phyloP scores from a whole-genome alignment of 1,284 basidiomycete genomes.

The Neonothopanus nambi region DNA sequence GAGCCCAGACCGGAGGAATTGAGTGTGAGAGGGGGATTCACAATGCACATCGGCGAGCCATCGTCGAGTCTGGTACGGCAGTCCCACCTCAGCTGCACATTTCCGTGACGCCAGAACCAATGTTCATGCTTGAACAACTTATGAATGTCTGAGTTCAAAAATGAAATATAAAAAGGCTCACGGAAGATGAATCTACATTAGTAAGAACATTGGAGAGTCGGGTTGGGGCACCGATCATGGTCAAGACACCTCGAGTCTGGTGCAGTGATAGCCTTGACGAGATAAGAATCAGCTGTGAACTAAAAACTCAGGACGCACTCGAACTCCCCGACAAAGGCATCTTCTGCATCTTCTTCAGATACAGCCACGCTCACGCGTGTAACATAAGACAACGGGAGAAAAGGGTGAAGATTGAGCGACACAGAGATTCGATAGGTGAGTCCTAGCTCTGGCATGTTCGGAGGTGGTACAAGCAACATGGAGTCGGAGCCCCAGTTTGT shows the following conservation, averaged over 20 bases:
- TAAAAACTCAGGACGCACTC: conserved; percentile 29
- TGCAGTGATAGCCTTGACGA: conserved; percentile 35
- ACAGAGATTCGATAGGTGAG: conserved; percentile 44
- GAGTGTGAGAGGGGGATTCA: conserved; percentile 21
- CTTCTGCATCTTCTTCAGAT: conserved; percentile 17
- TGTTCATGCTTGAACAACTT: conserved; percentile 30
- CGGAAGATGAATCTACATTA: conserved; percentile 32
- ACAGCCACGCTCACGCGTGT: conserved; percentile 30
- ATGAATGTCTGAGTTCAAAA: neutral
- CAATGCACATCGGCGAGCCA: conserved; percentile 46
- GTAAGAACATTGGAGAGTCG: conserved; percentile 38
- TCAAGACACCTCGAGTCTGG: conserved; percentile 40
- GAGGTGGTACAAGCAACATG: conserved; percentile 37
- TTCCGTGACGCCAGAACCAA: conserved; percentile 38
- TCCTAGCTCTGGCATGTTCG: conserved; percentile 23
- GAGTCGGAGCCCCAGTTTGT: conserved; percentile 33
- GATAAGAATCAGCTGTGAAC: neutral
- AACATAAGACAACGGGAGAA: conserved; percentile 43
- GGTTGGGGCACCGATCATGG: conserved; percentile 34
- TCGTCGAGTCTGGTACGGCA: conserved; percentile 42
- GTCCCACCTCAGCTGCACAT: conserved; percentile 41
- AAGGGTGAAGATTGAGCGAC: conserved; percentile 43
- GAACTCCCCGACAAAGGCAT: conserved; percentile 43
- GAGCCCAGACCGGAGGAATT: neutral
- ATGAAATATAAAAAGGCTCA: conserved; percentile 17